Conservation (phyloP, 1,284 basidiomycete genomes). For the Marasmius fiardii region DNA sequence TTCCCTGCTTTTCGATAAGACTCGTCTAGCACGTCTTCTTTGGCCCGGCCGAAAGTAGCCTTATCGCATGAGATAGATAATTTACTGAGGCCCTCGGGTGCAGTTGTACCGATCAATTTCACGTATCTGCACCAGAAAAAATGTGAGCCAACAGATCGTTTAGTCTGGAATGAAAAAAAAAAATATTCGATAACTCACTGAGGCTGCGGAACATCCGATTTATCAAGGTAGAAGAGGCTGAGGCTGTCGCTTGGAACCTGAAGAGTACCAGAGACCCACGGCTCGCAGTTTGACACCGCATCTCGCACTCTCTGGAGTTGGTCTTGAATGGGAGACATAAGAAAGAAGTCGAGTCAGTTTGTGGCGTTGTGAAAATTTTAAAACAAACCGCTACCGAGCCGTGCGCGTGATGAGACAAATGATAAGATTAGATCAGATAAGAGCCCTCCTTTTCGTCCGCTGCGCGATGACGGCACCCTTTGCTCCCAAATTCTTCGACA, state of each 20-base stretch:
- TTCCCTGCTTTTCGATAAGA: conserved; percentile 32
- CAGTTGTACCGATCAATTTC: not conserved
- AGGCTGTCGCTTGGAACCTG: not conserved
- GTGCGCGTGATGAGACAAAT: too few relatives aligned
- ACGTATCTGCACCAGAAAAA: not conserved
- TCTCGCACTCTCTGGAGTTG: too few relatives aligned
- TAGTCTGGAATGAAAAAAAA: not conserved
- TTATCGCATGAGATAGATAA: conserved; percentile 23
- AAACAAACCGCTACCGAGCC: too few relatives aligned
- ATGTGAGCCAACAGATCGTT: not conserved
- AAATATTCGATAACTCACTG: not conserved
- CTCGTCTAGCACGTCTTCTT: conserved; percentile 27
- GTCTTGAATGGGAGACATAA: too few relatives aligned
- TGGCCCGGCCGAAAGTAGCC: conserved; percentile 26
- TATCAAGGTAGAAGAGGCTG: not conserved
- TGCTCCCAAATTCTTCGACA: too few relatives aligned
- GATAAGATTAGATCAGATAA: too few relatives aligned
- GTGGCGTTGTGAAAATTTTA: too few relatives aligned
- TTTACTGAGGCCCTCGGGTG: not conserved
- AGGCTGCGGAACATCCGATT: not conserved
- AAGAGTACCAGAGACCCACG: not conserved
- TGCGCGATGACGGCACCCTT: too few relatives aligned
- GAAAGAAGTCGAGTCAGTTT: too few relatives aligned
- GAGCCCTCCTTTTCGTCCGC: too few relatives aligned
- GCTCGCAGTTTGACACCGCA: too few relatives aligned